These are phyloP conservation scores for Carallia pectinifolia DNA, from an alignment of 345 rosid genomes.

Conservation along the genomic window DNA sequence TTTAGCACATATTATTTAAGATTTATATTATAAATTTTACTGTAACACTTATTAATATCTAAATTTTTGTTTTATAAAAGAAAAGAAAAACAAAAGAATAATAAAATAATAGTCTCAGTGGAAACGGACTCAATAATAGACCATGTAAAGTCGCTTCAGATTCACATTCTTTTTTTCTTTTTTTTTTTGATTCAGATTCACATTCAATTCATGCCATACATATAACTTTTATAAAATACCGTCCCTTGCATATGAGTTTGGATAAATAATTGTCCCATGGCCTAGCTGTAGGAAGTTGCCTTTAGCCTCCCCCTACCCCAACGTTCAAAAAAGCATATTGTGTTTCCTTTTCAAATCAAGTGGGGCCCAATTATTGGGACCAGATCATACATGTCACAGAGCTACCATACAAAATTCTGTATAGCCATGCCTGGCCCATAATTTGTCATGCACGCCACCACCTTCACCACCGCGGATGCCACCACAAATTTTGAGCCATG, in stretches of 20 bases:
- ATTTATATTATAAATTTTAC: too few relatives aligned
- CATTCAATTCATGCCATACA: too few relatives aligned
- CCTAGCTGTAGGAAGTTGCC: background rate
- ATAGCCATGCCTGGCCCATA: conserved; percentile 48
- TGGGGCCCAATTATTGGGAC: conserved; percentile 12
- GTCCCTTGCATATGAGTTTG: conserved; percentile 1
- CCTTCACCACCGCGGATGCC: conserved; percentile 8
- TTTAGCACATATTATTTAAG: too few relatives aligned
- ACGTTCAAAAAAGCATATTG: conserved; percentile 20
- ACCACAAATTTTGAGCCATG: background rate
- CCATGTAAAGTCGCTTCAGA: too few relatives aligned
- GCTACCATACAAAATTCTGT: background rate
- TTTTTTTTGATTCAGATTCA: too few relatives aligned
- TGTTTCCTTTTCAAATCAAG: background rate
- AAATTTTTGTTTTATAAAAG: too few relatives aligned
- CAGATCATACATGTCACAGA: background rate
- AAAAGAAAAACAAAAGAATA: too few relatives aligned
- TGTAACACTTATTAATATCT: too few relatives aligned
- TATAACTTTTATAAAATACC: too few relatives aligned
- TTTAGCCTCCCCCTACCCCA: conserved; percentile 3
- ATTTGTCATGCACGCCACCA: conserved; percentile 20
- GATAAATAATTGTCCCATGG: conserved; percentile 8
- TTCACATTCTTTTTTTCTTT: too few relatives aligned
- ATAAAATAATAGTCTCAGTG: too few relatives aligned
- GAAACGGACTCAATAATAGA: too few relatives aligned